Base-by-base conservation (phyloP, 495 filamentous ascomycete species). In the Aspergillus carlsbadensis region DNA sequence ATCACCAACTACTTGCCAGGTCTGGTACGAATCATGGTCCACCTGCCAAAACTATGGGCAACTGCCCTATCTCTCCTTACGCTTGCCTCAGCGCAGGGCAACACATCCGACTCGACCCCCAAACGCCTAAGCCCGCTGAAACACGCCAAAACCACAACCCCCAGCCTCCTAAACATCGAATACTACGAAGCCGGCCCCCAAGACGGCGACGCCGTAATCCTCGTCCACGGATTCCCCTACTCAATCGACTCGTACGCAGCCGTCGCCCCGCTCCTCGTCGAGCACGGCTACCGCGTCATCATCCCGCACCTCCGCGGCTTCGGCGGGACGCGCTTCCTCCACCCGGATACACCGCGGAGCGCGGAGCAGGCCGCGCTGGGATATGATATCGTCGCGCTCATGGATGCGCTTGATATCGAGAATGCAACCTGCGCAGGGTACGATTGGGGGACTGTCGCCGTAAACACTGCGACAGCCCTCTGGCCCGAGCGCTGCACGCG, bases 401-500 rank as follows among this genome's bases (percentile, higher is more conserved):
- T 50, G 47, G 47, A 50, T 21, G 33, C 33, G 13, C 47, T 50
- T 15, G 5, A 37, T 6, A 50, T 50, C 47, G 31, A 50, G n/a
- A 11, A 26, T 2, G 47, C 47, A 3, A 50, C 36, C 47, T 50
- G 47, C 6, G 47, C 47, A n/a, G 47, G 47, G 6, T 50, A 50
- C 31, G 47, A 50, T 18, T 50, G 47, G 47, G 47, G 47, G 5
- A 33, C n/a, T 21, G 47, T 50, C 10, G 47, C 47, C 4, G 47
- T 50, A 18, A 50, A 50, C 17, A 18, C 36, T 2, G 47, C 47
- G 1, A 50, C 47, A 5, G 47, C 47, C 6, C n/a, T 50, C 2
- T 50, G 47, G 47, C 47, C 47, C 3, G 47, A 50, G 34, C 47
- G 47, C 18, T 50, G 47, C 47, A 50, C 47, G 4, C 31, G 31